phyloP scores from a whole-genome alignment of 495 filamentous ascomycete genomes.

The Symbiotaphrina buchneri region DNA sequence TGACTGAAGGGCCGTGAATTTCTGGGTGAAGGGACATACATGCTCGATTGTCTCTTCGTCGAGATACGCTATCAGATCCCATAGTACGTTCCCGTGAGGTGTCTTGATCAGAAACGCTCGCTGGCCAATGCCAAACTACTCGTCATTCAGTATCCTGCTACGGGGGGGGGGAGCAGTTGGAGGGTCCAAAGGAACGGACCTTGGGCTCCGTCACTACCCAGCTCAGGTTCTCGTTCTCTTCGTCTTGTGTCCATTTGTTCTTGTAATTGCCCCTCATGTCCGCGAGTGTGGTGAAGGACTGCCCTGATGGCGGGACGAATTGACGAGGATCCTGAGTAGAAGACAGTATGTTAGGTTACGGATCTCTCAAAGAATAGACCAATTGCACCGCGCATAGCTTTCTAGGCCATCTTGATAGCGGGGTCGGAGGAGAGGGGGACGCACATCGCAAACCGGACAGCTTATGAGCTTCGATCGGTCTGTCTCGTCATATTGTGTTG shows the following conservation, averaged over 20 bases:
- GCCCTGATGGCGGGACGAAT: conserved; percentile 36
- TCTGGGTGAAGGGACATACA: neutral
- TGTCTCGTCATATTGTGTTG: conserved; percentile 38
- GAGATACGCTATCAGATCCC: conserved; percentile 47
- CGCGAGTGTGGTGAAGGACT: conserved; percentile 32
- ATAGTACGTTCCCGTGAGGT: conserved; percentile 39
- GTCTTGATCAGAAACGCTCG: conserved; percentile 41
- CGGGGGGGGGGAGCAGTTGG: neutral
- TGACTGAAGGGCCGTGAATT: conserved; percentile 1
- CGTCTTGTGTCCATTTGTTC: conserved; percentile 18
- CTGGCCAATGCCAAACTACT: conserved; percentile 42
- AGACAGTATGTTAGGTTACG: neutral
- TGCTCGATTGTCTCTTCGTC: conserved; percentile 29
- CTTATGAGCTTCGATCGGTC: conserved; percentile 18
- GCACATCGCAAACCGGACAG: conserved; percentile 64
- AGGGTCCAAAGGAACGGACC: conserved; percentile 6
- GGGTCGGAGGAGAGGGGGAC: too few relatives aligned
- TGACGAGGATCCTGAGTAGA: conserved; percentile 35
- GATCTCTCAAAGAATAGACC: neutral
- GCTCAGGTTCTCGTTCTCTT: conserved; percentile 16
- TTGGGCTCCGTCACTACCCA: conserved; percentile 35
- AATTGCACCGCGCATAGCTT: neutral
- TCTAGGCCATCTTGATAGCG: conserved; percentile 8
- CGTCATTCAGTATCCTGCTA: neutral
- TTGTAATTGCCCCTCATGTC: conserved; percentile 13